Base-by-base conservation (phyloP, 75 land plant genomes). In the Pinus tabuliformis region DNA sequence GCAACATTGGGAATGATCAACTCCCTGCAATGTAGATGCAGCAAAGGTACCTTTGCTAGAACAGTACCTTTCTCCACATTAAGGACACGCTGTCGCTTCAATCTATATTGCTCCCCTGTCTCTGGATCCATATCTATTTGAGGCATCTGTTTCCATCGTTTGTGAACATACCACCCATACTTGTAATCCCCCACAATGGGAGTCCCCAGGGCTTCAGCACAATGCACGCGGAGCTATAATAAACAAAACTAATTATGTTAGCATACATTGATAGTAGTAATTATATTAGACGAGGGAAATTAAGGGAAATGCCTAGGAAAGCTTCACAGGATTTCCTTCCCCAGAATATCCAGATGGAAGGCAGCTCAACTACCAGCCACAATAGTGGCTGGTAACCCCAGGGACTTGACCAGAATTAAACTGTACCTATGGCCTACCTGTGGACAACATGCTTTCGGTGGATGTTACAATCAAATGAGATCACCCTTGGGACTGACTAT, bases 171-270 rank as follows among this genome's bases (percentile, higher is more conserved):
- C 89, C 91, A 89, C 9, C 99, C 98, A 74, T 95, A 95, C 77
- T 95, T 95, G 78, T 85, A 88, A 75, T 95, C 98, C 30, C 98
- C 98, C 37, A 95, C 89, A 58, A 95, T 88, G 4, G 98, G 98
- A 17, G 85, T 88, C 70, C 90, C 87, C 26, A 95, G 72, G 11
- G 81, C 91, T 78, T 92, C 89, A 45, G 98, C 92, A 80, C 95
- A 95, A 77, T 96, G 99, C 22, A 90, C 89, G 6, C 92, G 83
- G 14, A 90, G 87, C 92, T 90, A 82, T 56, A 79, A 81, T 3
- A 76, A 60, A 68, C 61, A 56, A 80, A 62, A 74, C 21, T 36
- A 16, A 76, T 62, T 42, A 61, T 6, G 28, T 70, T 37, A 33
- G 33, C 7, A 21, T 5, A 16, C 54, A 49, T 49, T 49, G 54